phyloP scores from a whole-genome alignment of 2,329 filamentous ascomycete species.

The Sarocladium strictum region DNA sequence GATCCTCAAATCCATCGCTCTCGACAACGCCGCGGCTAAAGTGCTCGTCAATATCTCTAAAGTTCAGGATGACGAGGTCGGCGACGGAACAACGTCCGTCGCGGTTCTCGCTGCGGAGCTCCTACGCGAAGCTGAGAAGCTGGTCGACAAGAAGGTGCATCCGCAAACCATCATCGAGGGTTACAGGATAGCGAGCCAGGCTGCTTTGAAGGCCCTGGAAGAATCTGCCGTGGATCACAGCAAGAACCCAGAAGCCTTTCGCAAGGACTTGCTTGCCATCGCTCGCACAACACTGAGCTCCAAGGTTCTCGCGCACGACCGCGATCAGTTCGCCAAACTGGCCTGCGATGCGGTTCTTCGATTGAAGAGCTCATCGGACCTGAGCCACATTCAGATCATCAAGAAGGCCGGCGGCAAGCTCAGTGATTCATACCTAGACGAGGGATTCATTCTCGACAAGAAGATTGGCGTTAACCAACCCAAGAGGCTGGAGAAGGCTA shows the following conservation, averaged over 20 bases:
- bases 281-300: slow-evolving; percentile 94
- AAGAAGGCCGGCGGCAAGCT: slow-evolving; percentile 99
- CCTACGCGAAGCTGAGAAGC: slow-evolving; percentile 90
- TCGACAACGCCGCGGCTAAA: slow-evolving; percentile 97
- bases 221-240: slow-evolving; percentile 85
- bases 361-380: slow-evolving; percentile 82
- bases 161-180: slow-evolving; percentile 99
- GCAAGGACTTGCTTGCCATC: slow-evolving; percentile 83
- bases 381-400: slow-evolving; percentile 98
- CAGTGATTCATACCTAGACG: slow-evolving; percentile 93
- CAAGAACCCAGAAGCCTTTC: slow-evolving; percentile 75
- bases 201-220: slow-evolving; percentile 78
- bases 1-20: slow-evolving; percentile 94
- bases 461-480: slow-evolving; percentile 98
- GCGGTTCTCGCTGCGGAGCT: slow-evolving; percentile 92
- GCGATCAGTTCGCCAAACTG: slow-evolving; percentile 82
- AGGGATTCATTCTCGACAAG: slow-evolving; percentile 98
- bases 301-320: slow-evolving; percentile 92
- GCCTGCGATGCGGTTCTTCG: slow-evolving; percentile 89
- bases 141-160: slow-evolving; percentile 97
- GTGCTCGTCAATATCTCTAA: slow-evolving; percentile 99
- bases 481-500: slow-evolving; percentile 94
- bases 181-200: slow-evolving; percentile 91
- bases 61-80: slow-evolving; percentile 97
- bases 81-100: slow-evolving; percentile 97